These are phyloP conservation scores for Lachnum nothofagi DNA, from an alignment of 2,329 filamentous ascomycete genomes.

Conservation along the genomic window DNA sequence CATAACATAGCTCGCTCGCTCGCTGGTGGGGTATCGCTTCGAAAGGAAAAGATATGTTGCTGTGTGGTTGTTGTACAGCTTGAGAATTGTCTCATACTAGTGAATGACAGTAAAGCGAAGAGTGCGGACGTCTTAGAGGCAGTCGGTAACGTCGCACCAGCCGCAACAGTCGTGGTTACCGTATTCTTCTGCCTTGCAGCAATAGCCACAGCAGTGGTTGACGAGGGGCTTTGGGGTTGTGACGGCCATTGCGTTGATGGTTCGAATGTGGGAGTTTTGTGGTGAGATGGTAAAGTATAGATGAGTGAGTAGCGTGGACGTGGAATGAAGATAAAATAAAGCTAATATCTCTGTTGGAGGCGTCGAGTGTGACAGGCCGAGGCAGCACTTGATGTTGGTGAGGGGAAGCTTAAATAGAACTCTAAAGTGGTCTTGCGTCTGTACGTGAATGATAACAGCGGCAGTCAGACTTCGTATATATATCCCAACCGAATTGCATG, in stretches of 20 bases:
- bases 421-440: constrained; percentile 6
- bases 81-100: too few relatives aligned
- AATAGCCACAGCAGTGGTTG: constrained; percentile 48
- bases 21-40: constrained; percentile 4
- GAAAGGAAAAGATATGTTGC: background rate
- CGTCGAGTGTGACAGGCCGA: too few relatives aligned
- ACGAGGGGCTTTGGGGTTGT: constrained; percentile 42
- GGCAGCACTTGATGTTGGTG: background rate
- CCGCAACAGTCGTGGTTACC: constrained; percentile 48
- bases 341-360: too few relatives aligned
- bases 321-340: too few relatives aligned
- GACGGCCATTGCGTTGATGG: constrained; percentile 36
- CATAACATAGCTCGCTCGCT: background rate
- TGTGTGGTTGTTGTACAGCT: too few relatives aligned
- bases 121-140: constrained; percentile 30
- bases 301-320: background rate
- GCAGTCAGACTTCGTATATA: too few relatives aligned
- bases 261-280: background rate
- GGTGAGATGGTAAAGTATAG: too few relatives aligned
- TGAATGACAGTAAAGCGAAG: background rate
- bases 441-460: background rate
- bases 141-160: constrained; percentile 38
- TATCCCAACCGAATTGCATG: too few relatives aligned
- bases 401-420: constrained; percentile 1
- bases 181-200: constrained; percentile 47